These are phyloP conservation scores for Scenedesmus sp. DNA, from an alignment of 163 green algal genomes.

Conservation along the genomic window DNA sequence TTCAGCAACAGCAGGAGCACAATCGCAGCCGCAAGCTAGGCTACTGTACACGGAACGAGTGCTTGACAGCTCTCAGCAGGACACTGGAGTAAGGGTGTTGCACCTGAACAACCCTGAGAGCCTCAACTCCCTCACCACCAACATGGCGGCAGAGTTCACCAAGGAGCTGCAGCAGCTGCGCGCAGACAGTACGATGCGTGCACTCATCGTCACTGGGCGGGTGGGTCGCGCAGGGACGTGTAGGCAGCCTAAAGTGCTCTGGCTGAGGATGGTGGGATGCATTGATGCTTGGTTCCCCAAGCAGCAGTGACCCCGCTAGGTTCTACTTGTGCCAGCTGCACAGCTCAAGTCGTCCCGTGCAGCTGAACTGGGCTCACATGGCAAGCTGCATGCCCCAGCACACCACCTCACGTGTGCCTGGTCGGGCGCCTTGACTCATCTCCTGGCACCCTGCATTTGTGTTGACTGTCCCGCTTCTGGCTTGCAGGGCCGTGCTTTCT, in stretches of 20 bases:
- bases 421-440: too few species aligned
- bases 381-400: too few species aligned
- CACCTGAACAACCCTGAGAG: conserved; percentile 46
- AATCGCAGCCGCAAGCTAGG: neutral
- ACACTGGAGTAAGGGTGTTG: conserved; percentile 38
- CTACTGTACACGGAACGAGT: conserved; percentile 39
- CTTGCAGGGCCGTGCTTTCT: conserved; percentile 36
- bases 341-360: neutral
- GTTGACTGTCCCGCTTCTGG: neutral
- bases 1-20: neutral
- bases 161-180: conserved; percentile 27
- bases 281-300: neutral
- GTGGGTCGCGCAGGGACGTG: neutral
- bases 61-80: neutral
- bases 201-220: conserved; percentile 43
- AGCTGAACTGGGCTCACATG: too few species aligned
- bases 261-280: neutral
- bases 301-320: neutral
- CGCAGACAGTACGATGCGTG: conserved; percentile 14
- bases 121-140: conserved; percentile 47
- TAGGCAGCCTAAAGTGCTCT: neutral
- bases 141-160: conserved; percentile 40
- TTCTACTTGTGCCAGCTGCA: neutral
- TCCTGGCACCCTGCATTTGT: neutral
- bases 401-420: too few species aligned